These are phyloP conservation scores for Microascus cirrosus DNA, from an alignment of 2,329 filamentous ascomycete species.

Conservation along the genomic window DNA sequence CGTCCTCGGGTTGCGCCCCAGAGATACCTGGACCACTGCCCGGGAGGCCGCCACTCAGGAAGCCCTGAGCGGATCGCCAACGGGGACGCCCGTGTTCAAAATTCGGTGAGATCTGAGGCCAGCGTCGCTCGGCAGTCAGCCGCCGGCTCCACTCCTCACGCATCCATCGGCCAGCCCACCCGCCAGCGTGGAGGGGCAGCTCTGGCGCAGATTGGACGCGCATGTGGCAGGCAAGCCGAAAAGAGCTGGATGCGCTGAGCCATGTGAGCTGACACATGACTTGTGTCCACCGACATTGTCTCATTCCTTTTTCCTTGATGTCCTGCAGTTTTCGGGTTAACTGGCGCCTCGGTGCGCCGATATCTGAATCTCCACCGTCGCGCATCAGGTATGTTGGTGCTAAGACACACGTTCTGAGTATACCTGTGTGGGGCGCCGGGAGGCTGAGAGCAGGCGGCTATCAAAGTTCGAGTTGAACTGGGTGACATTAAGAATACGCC, in stretches of 20 bases:
- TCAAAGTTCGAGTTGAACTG: neutral
- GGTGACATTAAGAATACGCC: neutral
- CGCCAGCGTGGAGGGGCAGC: slow-evolving; percentile 1
- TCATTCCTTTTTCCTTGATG: neutral
- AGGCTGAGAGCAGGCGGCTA: neutral
- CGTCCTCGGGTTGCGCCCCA: neutral
- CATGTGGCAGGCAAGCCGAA: neutral
- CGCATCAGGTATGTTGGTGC: neutral
- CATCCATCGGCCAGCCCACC: neutral
- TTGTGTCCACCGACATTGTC: neutral
- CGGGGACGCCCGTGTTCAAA: neutral
- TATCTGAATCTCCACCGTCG: neutral
- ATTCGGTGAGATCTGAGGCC: neutral
- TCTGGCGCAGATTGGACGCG: slow-evolving; percentile 1
- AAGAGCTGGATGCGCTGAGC: neutral
- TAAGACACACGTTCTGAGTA: neutral
- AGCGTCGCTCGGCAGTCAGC: neutral
- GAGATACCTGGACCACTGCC: neutral
- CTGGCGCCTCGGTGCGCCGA: neutral
- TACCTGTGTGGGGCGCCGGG: neutral
- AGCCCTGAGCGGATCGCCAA: neutral
- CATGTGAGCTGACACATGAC: slow-evolving; percentile 5
- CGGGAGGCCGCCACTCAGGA: neutral
- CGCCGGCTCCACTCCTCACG: neutral
- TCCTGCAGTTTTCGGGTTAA: neutral